Evolutionary conservation across 192 early-diverging fungal genomes (phyloP), one percentile per base, ranked within the genome.

Genomic region (Chytriomyces sp.): DNA sequence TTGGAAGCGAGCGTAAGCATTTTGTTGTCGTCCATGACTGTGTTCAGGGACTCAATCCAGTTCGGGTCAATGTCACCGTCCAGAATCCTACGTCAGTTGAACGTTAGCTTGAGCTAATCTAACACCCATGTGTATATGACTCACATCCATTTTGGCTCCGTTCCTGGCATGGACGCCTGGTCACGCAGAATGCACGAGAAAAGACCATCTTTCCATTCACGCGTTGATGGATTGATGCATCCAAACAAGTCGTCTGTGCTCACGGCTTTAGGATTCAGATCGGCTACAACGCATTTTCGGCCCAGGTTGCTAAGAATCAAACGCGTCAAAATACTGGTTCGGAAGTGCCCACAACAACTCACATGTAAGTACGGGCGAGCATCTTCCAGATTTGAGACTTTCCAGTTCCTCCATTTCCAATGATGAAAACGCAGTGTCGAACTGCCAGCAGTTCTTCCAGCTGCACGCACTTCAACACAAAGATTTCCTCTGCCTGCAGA

Each of bases 11-110:
- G 70, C 1, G 89, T 91, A 6, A 91, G 80, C 86, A 91, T 89
- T 65, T 91, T 91, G 82, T 91, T 91, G 79, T 91, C 89, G 68
- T 91, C 89, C 89, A 91, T 91, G 49, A 91, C 89, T 5, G 89
- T 91, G 76, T 91, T 91, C 44, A 91, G 77, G 6, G 85, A 87
- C 75, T 91, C 89, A 79, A 91, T 91, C 89, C 89, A 91, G 82
- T 89, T 90, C 20, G 88, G 86, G 79, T 89, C 86, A 81, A 90
- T 90, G 70, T 90, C 89, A 68, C 89, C 89, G 64, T 87, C 88
- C 9, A 57, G 20, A 57, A 57, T 57, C 35, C 35, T 35, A 35
- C 35, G 2, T 35, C 35, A 35, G 35, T 35, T 35, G 35, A 35
- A 35, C 35, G 35, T 35, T 35, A 35, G 35, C 35, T 35, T 35